Percentiles rank a stretch among this genome's conserved stretches.
phyloP scores from a whole-genome alignment of 1,284 basidiomycete species.

The Heterobasidion occidentale region DNA sequence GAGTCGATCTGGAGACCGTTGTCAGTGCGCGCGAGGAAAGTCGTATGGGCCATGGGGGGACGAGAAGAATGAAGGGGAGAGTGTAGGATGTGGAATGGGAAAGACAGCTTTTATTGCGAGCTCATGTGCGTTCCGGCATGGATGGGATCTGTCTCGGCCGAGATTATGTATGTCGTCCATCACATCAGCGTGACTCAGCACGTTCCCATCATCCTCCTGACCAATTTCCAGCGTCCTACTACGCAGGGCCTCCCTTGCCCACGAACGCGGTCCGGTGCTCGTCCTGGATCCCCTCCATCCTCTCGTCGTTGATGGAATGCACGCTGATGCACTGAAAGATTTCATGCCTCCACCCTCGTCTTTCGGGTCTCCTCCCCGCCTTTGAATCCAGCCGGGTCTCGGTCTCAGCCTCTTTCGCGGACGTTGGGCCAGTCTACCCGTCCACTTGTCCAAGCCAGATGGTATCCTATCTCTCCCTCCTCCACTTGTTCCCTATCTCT shows the following conservation, averaged over 20 bases:
- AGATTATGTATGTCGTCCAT: neutral
- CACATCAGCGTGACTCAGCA: neutral
- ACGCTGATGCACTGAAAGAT: too few species aligned
- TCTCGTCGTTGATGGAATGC: too few species aligned
- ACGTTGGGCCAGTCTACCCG: too few species aligned
- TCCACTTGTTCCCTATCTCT: too few species aligned
- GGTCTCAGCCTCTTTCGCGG: too few species aligned
- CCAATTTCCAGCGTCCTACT: neutral
- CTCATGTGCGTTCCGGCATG: neutral
- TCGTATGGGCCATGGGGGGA: constrained; percentile 9
- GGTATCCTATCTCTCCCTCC: too few species aligned
- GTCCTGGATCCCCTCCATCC: too few species aligned
- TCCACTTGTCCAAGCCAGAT: too few species aligned
- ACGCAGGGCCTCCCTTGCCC: neutral
- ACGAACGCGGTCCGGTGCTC: too few species aligned
- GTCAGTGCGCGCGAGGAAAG: constrained; percentile 17
- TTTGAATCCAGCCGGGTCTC: too few species aligned
- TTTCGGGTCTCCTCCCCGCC: too few species aligned
- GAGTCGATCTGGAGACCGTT: constrained; percentile 20
- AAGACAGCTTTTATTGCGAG: neutral
- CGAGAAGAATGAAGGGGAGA: neutral
- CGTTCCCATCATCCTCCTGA: neutral
- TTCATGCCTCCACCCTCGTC: too few species aligned
- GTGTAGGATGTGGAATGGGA: neutral
- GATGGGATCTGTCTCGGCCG: neutral